Base-by-base conservation (phyloP, 768 basidiomycete species). In the Xerocomellus intermedius region DNA sequence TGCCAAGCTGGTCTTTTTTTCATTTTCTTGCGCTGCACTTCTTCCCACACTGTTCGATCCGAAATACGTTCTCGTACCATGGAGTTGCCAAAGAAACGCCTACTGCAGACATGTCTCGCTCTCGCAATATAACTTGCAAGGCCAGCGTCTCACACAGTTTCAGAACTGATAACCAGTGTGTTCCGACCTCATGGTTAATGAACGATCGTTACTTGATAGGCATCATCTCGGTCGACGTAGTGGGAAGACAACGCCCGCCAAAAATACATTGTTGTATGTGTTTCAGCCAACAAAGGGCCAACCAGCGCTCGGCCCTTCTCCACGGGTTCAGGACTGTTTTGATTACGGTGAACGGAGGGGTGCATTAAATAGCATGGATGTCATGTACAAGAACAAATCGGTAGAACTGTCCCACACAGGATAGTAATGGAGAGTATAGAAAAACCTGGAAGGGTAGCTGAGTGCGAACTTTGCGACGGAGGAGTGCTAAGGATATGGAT, bases 351-450 rank as follows among this genome's bases (percentile, higher is more conserved):
- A 43, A 36, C 13, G 42, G 22, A 16, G 21, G 35, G 33, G 52
- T 42, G 24, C 30, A 50, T 55, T 42, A 33, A 42, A 52, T 60
- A 54, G 26, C 36, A 30, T 52, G 42, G 43, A 48, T 41, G 33
- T 28, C 21, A 16, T 52, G 38, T 48, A 54, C 48, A 57, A 37
- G 39, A 51, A 48, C 39, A 37, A 42, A 42, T 46, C 21, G 4
- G 35, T 26, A 3, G n/a, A 21, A 26, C 33, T 21, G 43, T 48
- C 43, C 13, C 44, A 33, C 35, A 12, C 10, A 41, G 36, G 28
- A 17, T 51, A 19, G 51, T 42, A 37, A 43, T 41, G 37, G 10
- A 38, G 30, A 47, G 19, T 26, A 33, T 7, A 24, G 38, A 49
- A 28, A 32, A 42, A 10, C 16, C 32, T 28, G 32, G 30, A 36